Evolutionary conservation across 352 stramenopile genomes (phyloP).

Genomic region (Pythium scleroteichum): DNA sequence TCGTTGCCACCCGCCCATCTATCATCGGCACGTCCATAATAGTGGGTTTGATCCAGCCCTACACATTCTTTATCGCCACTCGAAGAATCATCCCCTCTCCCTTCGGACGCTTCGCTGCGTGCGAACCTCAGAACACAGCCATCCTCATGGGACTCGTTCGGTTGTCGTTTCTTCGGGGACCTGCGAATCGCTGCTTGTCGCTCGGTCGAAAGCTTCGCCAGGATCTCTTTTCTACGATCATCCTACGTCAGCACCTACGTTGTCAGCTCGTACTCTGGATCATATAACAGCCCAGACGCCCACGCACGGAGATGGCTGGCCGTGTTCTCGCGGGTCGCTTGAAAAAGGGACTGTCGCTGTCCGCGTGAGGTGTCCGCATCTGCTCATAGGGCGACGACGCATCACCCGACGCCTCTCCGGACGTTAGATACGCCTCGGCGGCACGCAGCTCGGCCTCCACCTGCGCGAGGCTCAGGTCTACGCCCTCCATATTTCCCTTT

Average conservation of each 20-base stretch:
- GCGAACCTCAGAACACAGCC: too few relatives aligned
- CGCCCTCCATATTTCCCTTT: constrained; percentile 9
- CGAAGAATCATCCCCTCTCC: too few relatives aligned
- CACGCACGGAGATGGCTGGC: constrained; percentile 10
- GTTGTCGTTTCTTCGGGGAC: neutral
- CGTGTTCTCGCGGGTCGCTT: constrained; percentile 3
- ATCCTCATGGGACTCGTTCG: too few relatives aligned
- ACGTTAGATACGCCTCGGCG: constrained; percentile 60
- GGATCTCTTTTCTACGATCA: constrained; percentile 58
- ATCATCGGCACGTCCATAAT: neutral
- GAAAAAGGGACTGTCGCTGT: constrained; percentile 8
- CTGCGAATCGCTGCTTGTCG: constrained; percentile 32
- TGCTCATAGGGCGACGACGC: constrained; percentile 13
- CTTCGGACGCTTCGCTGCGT: too few relatives aligned
- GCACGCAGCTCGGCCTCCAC: constrained; percentile 67
- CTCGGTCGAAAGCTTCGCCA: constrained; percentile 64
- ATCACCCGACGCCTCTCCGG: neutral
- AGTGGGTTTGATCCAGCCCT: constrained; percentile 2
- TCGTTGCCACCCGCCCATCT: neutral
- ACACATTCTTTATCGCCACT: too few relatives aligned
- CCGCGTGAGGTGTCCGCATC: constrained; percentile 2
- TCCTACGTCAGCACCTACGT: constrained; percentile 32
- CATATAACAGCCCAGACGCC: neutral
- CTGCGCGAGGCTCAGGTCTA: constrained; percentile 49
- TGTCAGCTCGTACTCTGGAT: neutral